These are phyloP conservation scores for Ogataea dorogensis DNA, from an alignment of 805 yeast species.

Conservation along the genomic window DNA sequence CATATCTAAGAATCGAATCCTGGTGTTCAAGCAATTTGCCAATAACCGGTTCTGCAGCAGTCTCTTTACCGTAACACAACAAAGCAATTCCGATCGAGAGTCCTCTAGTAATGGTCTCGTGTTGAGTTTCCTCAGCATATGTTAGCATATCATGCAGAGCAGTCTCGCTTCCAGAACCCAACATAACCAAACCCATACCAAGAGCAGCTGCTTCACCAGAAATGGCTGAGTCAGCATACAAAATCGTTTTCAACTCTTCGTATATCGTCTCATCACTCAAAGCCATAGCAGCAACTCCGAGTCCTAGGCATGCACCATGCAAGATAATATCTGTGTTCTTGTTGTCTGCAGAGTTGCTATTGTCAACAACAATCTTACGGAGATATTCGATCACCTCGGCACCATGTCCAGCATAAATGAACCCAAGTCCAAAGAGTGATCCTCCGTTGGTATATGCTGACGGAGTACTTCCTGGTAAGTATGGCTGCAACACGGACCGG, in stretches of 20 bases:
- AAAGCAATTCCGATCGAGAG: slow-evolving; percentile 86
- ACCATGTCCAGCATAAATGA: slow-evolving; percentile 95
- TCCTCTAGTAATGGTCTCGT: slow-evolving; percentile 93
- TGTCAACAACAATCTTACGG: slow-evolving; percentile 66
- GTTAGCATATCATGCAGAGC: slow-evolving; percentile 78
- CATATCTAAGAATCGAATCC: slow-evolving; percentile 84
- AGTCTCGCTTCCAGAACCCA: slow-evolving; percentile 77
- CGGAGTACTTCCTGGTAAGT: slow-evolving; percentile 77
- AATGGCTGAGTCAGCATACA: slow-evolving; percentile 87
- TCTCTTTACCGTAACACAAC: slow-evolving; percentile 82
- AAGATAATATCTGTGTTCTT: slow-evolving; percentile 77
- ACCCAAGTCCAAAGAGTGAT: slow-evolving; percentile 86
- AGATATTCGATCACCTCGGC: slow-evolving; percentile 79
- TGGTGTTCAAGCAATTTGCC: slow-evolving; percentile 68
- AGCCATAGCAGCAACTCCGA: slow-evolving; percentile 97
- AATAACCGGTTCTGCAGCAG: slow-evolving; percentile 68
- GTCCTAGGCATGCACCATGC: slow-evolving; percentile 95
- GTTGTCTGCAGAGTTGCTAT: slow-evolving; percentile 37
- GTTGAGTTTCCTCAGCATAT: slow-evolving; percentile 93
- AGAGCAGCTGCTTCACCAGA: slow-evolving; percentile 97
- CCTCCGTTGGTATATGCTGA: slow-evolving; percentile 95
- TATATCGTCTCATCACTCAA: slow-evolving; percentile 70
- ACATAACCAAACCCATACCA: slow-evolving; percentile 93
- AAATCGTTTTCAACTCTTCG: slow-evolving; percentile 77
- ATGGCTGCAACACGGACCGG: slow-evolving; percentile 79